These are phyloP conservation scores for Pleurotus ostreatus DNA, from an alignment of 768 basidiomycete species.

Conservation along the genomic window DNA sequence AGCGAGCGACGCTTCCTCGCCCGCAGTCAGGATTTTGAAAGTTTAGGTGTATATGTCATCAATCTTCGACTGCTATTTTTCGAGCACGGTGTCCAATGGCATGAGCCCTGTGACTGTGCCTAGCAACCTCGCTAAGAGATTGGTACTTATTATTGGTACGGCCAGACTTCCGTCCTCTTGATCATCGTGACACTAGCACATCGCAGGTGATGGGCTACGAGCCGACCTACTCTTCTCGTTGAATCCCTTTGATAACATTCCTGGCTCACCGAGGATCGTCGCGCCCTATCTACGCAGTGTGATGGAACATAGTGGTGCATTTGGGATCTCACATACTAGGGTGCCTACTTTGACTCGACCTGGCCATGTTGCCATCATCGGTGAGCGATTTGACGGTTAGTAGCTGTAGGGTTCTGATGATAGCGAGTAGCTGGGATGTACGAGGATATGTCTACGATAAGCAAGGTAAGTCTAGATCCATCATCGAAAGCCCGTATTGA, in stretches of 20 bases:
- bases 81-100: slow-evolving; percentile 74
- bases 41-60: slow-evolving; percentile 18
- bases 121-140: slow-evolving; percentile 55
- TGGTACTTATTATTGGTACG: slow-evolving; percentile 77
- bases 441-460: slow-evolving; percentile 85
- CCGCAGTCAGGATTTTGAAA: background rate
- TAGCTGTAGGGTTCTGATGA: background rate
- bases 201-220: slow-evolving; percentile 73
- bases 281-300: slow-evolving; percentile 76
- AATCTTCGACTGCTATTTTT: slow-evolving; percentile 85
- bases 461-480: slow-evolving; percentile 47
- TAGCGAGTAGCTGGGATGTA: slow-evolving; percentile 69
- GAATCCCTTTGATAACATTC: slow-evolving; percentile 54
- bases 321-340: slow-evolving; percentile 80
- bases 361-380: slow-evolving; percentile 87
- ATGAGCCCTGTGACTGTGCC: slow-evolving; percentile 54
- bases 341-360: slow-evolving; percentile 88
- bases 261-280: slow-evolving; percentile 49
- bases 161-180: background rate
- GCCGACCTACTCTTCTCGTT: slow-evolving; percentile 73
- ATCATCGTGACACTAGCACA: background rate
- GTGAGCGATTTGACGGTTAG: slow-evolving; percentile 24
- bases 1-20: slow-evolving; percentile 56
- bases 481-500: background rate
- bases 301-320: slow-evolving; percentile 63